Evolutionary conservation across 306 rosid genomes (phyloP).

Genomic region (Cucumis cinereus): DNA sequence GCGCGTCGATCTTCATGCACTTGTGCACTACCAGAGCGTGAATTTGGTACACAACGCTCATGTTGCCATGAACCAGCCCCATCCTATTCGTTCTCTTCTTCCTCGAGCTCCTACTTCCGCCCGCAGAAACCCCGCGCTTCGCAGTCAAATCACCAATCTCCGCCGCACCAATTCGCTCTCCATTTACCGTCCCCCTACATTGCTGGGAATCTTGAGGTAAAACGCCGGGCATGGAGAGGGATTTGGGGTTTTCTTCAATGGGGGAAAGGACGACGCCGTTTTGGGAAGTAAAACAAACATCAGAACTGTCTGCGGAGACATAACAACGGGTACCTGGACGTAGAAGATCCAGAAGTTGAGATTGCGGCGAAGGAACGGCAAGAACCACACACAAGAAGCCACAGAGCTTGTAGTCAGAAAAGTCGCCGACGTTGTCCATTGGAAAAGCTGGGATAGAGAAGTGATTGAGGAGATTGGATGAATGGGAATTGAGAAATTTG

Average conservation of each 20-base stretch:
- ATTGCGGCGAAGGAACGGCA: conserved; percentile 12
- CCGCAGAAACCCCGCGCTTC: conserved; percentile 1
- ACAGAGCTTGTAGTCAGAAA: conserved; percentile 56
- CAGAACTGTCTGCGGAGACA: conserved; percentile 14
- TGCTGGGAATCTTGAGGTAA: conserved; percentile 7
- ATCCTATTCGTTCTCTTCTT: conserved; percentile 34
- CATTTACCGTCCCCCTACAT: conserved; percentile 10
- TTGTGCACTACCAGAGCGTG: conserved; percentile 47
- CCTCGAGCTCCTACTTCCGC: conserved; percentile 4
- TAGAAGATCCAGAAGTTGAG: neutral
- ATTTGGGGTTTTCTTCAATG: neutral
- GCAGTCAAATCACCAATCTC: neutral
- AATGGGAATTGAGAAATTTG: neutral
- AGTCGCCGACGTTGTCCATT: conserved; percentile 25
- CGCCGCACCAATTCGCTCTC: neutral
- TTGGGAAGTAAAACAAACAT: conserved; percentile 28
- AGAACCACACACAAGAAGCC: conserved; percentile 69
- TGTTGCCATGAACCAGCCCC: conserved; percentile 67
- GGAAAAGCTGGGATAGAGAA: neutral
- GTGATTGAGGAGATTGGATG: neutral
- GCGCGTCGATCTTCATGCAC: conserved; percentile 41
- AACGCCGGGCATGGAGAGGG: neutral
- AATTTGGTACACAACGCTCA: conserved; percentile 72
- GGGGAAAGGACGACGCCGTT: conserved; percentile 30
- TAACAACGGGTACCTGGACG: conserved; percentile 28